phyloP scores from a whole-genome alignment of 441 rosid species.

The Erodium trifolium region DNA sequence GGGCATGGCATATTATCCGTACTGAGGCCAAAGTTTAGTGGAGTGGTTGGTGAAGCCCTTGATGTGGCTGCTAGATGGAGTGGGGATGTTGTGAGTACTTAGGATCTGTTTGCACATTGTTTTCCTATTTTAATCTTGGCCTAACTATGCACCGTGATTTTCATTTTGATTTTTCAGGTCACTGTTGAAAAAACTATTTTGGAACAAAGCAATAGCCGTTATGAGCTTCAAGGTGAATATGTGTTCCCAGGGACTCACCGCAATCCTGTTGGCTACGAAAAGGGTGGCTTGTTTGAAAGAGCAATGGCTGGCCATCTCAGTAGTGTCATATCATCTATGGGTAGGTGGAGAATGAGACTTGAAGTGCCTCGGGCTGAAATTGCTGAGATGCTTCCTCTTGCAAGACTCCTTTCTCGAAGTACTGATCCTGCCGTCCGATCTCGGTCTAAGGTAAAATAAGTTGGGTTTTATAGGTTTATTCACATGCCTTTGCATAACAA shows the following conservation, averaged over 20 bases:
- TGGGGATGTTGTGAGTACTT: constrained; percentile 93
- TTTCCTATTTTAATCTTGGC: background rate
- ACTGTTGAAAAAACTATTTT: constrained; percentile 86
- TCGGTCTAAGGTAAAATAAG: constrained; percentile 55
- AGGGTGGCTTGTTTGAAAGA: constrained; percentile 71
- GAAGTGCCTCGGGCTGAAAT: constrained; percentile 98
- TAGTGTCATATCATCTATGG: constrained; percentile 96
- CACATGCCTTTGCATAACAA: background rate
- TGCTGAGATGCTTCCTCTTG: constrained; percentile 99
- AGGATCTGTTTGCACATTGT: background rate
- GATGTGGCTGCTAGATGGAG: constrained; percentile 98
- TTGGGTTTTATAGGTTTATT: background rate
- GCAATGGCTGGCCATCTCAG: constrained; percentile 95
- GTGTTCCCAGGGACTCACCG: constrained; percentile 91
- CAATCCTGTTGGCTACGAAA: constrained; percentile 58
- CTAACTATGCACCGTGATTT: background rate
- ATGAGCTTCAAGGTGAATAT: constrained; percentile 99
- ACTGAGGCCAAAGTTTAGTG: constrained; percentile 88
- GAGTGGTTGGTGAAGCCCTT: constrained; percentile 94
- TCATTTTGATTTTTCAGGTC: constrained; percentile 34
- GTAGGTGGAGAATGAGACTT: constrained; percentile 99
- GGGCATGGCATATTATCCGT: constrained; percentile 93
- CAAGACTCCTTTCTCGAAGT: constrained; percentile 93
- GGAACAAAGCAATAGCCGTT: constrained; percentile 82
- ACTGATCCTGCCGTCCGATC: constrained; percentile 96